Evolutionary conservation across 1,284 basidiomycete species (phyloP).

Genomic region (Clitocybe nebularis): DNA sequence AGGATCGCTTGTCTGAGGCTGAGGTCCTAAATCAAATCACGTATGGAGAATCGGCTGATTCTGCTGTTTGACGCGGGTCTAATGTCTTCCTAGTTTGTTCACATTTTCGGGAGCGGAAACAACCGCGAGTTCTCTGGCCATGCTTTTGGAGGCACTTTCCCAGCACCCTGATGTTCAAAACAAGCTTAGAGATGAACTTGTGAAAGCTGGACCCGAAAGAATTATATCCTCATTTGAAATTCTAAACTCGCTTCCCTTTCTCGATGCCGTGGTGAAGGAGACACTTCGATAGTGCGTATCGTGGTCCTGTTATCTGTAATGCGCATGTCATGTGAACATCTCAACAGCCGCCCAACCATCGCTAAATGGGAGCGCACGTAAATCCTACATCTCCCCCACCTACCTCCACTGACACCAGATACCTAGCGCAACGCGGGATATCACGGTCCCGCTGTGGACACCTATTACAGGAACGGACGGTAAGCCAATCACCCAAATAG

Average conservation of each 20-base stretch:
- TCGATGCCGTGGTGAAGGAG: background rate
- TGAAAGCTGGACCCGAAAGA: background rate
- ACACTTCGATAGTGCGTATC: too few species aligned
- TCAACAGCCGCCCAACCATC: too few species aligned
- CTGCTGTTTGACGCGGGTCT: background rate
- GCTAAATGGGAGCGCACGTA: too few species aligned
- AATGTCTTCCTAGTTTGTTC: background rate
- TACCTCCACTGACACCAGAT: too few species aligned
- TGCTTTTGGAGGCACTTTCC: background rate
- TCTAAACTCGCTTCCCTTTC: background rate
- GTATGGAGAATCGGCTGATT: background rate
- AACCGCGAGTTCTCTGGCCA: background rate
- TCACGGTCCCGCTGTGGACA: constrained; percentile 16
- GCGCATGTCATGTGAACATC: too few species aligned
- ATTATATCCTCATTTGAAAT: background rate
- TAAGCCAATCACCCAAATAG: constrained; percentile 4
- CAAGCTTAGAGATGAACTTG: background rate
- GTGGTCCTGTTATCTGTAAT: too few species aligned
- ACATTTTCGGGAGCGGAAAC: background rate
- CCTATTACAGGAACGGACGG: constrained; percentile 21
- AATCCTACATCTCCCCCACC: too few species aligned
- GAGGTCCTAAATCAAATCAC: background rate
- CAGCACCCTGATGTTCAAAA: background rate
- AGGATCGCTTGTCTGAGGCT: background rate
- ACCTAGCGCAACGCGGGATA: too few species aligned